Percentiles rank a stretch among this genome's conserved stretches.
phyloP scores from a whole-genome alignment of 2,329 filamentous ascomycete species.

The Talaromyces sp. region DNA sequence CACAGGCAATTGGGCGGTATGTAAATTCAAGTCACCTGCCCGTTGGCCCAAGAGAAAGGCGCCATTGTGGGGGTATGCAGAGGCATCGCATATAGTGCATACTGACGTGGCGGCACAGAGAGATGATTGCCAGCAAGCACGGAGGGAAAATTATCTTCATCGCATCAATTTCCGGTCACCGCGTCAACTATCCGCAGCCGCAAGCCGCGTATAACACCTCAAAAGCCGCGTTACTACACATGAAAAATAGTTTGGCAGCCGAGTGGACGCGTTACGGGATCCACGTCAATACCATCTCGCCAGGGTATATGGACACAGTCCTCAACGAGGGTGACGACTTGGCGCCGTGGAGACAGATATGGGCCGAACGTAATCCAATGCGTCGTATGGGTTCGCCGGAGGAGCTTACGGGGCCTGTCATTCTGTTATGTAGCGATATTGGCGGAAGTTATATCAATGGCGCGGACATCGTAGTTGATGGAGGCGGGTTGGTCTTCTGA shows the following conservation, averaged over 20 bases:
- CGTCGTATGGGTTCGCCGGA: conserved; percentile 62
- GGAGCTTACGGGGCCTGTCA: conserved; percentile 60
- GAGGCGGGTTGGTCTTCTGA: conserved; percentile 20
- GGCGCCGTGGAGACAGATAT: conserved; percentile 51
- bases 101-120: conserved; percentile 25
- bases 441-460: conserved; percentile 67
- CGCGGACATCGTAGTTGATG: conserved; percentile 63
- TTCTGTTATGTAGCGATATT: conserved; percentile 56
- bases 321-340: conserved; percentile 64
- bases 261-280: conserved; percentile 72
- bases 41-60: too few relatives aligned
- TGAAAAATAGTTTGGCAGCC: conserved; percentile 63
- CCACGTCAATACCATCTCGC: conserved; percentile 65
- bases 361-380: conserved; percentile 59
- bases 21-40: background rate
- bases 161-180: conserved; percentile 64
- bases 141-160: conserved; percentile 64
- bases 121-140: conserved; percentile 51
- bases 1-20: conserved; percentile 58
- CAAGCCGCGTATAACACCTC: conserved; percentile 69
- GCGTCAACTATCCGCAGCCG: conserved; percentile 68
- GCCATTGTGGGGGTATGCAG: background rate
- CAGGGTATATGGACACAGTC: conserved; percentile 75
- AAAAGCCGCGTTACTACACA: conserved; percentile 62
- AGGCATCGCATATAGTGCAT: background rate